Base-by-base conservation (phyloP, 139 green algal genomes). In the Zygnema circumcarinatum region DNA sequence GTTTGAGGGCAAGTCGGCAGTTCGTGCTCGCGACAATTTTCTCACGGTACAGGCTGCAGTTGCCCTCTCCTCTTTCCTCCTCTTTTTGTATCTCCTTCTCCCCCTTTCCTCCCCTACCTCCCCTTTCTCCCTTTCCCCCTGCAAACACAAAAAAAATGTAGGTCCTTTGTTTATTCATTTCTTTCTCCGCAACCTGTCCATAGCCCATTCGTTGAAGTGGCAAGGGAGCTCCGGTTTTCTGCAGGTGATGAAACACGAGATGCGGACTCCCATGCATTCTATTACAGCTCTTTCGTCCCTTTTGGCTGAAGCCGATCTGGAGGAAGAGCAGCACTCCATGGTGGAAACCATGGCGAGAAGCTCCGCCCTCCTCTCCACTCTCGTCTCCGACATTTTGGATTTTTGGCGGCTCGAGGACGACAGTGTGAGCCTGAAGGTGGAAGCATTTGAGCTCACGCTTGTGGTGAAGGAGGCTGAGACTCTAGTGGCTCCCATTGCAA, bases 241-340 rank as follows among this genome's bases (percentile, higher is more conserved):
- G 52, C 79, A 86, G 79, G 79, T 89, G 47, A 90, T 90, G 85
- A 88, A 90, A 1, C 33, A 89, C 21, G 82, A 90, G 47, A 86
- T 90, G 85, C 78, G 85, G 0, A 90, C 85, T 72, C 85, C 85
- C 25, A 86, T 90, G 78, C 85, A 90, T 79, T 72, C 85, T 41
- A 90, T 90, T 40, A 90, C 79, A 0, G 79, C 78, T 32, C 78
- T 90, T 41, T 81, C 79, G 1, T 90, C 85, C n/a, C 67, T 90
- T 32, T 69, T 90, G 25, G 81, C 81, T 33, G 81, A 80, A 35
- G 73, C 80, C 29, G 67, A 87, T 2, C 67, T 87, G 36, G 54
- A 81, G 3, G 56, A 82, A 41, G 81, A 87, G 67, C 81, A 87
- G 67, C 81, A 74, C 38, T 53, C 29, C 32, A 87, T 82, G 81